Evolutionary conservation across 164 flowering plant genomes (phyloP).

Genomic region (Piper betle): DNA sequence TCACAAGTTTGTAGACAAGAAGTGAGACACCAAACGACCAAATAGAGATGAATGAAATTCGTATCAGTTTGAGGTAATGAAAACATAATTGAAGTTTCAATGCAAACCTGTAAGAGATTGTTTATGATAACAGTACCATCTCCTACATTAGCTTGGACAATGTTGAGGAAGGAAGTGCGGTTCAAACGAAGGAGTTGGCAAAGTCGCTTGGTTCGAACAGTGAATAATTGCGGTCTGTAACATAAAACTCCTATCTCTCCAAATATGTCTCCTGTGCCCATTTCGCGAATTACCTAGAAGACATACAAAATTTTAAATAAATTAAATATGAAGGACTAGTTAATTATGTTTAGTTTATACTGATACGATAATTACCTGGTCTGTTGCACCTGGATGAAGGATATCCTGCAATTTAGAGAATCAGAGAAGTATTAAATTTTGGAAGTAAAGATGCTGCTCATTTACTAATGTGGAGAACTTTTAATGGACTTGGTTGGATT

Average conservation of each 20-base stretch:
- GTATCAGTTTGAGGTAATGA: too few relatives aligned
- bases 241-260: conserved; percentile 96
- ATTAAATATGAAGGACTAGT: background rate
- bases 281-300: conserved; percentile 48
- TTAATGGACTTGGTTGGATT: background rate
- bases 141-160: conserved; percentile 71
- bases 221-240: conserved; percentile 84
- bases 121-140: conserved; percentile 93
- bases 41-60: too few relatives aligned
- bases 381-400: conserved; percentile 46
- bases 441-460: background rate
- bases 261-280: conserved; percentile 53
- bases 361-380: conserved; percentile 35
- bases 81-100: background rate
- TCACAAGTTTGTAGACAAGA: background rate
- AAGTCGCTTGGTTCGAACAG: conserved; percentile 74
- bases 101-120: conserved; percentile 78
- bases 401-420: conserved; percentile 50
- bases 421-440: background rate
- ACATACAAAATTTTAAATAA: background rate
- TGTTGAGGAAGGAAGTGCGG: conserved; percentile 71
- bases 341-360: too few relatives aligned
- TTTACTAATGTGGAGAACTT: background rate
- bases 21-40: background rate
- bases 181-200: conserved; percentile 74